These are phyloP conservation scores for Gossypium davidsonii DNA, from an alignment of 441 rosid species.

Conservation along the genomic window DNA sequence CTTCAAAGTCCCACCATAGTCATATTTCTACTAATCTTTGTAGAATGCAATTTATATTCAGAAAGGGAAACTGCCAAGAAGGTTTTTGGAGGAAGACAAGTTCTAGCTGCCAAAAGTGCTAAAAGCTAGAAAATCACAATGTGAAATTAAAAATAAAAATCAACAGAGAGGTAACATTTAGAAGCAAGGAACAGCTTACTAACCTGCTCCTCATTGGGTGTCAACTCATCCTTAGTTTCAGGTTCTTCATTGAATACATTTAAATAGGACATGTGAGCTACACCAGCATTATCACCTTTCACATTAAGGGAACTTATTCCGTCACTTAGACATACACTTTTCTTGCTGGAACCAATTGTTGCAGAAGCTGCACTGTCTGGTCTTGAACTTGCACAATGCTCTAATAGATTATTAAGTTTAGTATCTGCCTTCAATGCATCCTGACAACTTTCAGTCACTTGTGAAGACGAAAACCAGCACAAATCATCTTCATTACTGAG, in stretches of 20 bases:
- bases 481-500: constrained; percentile 58
- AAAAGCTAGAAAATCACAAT: background rate
- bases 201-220: constrained; percentile 57
- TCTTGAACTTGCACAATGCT: constrained; percentile 31
- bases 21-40: background rate
- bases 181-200: constrained; percentile 15
- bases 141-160: background rate
- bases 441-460: constrained; percentile 46
- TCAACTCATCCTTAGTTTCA: constrained; percentile 33
- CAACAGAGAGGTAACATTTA: background rate
- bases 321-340: constrained; percentile 25
- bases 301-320: constrained; percentile 26
- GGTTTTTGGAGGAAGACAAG: background rate
- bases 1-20: background rate
- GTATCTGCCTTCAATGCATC: constrained; percentile 39
- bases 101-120: background rate
- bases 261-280: constrained; percentile 24
- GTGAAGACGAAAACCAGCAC: constrained; percentile 66
- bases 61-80: background rate
- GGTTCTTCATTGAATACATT: constrained; percentile 36
- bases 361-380: constrained; percentile 33
- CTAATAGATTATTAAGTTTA: constrained; percentile 33
- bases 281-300: constrained; percentile 24
- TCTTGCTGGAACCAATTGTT: constrained; percentile 26
- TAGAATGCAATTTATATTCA: background rate